phyloP scores from a whole-genome alignment of 495 filamentous ascomycete species.

The Hypoxylon cercidicola region DNA sequence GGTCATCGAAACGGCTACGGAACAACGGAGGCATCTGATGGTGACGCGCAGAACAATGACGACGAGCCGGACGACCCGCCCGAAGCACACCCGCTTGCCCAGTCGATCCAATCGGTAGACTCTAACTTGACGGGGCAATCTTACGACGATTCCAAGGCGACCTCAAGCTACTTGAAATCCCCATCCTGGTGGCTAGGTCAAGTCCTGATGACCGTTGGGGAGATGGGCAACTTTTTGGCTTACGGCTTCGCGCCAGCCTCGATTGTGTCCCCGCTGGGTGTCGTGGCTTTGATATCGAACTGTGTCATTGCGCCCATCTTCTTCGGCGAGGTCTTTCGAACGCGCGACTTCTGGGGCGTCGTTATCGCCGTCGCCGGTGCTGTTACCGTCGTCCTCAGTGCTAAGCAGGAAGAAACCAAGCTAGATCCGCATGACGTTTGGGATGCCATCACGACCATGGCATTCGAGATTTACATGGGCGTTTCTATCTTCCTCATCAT shows the following conservation, averaged over 20 bases:
- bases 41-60: conserved; percentile 36
- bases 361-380: conserved; percentile 84
- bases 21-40: conserved; percentile 31
- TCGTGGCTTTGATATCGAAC: conserved; percentile 94
- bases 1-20: conserved; percentile 45
- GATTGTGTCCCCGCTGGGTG: conserved; percentile 95
- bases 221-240: conserved; percentile 94
- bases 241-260: conserved; percentile 99
- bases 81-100: conserved; percentile 61
- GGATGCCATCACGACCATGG: conserved; percentile 86
- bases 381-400: conserved; percentile 93
- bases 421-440: conserved; percentile 91
- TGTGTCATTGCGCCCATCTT: conserved; percentile 94
- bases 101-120: conserved; percentile 57
- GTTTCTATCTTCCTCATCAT: conserved; percentile 78
- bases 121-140: conserved; percentile 51
- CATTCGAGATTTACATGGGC: conserved; percentile 89
- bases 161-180: conserved; percentile 76
- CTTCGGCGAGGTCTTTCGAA: conserved; percentile 87
- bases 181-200: conserved; percentile 98
- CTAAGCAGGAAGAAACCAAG: conserved; percentile 88
- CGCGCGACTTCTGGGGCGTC: conserved; percentile 89
- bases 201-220: conserved; percentile 89
- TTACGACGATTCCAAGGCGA: conserved; percentile 48
- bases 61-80: conserved; percentile 46